These are phyloP conservation scores for Ilex asprella DNA, from an alignment of 257 asterid genomes.

Conservation along the genomic window DNA sequence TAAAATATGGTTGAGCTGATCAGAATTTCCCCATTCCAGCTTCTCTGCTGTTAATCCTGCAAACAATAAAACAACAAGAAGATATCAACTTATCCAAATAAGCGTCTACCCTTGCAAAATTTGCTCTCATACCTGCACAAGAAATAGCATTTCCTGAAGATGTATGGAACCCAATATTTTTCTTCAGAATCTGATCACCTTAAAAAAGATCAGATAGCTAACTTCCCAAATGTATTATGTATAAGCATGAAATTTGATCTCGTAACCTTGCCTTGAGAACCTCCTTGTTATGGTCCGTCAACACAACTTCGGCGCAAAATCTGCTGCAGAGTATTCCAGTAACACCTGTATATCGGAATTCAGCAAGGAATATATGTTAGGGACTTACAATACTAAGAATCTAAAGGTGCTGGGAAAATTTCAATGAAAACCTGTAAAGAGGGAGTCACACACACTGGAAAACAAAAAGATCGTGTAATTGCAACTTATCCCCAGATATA, in stretches of 20 bases:
- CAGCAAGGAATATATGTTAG: slow-evolving; percentile 11
- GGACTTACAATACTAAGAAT: background rate
- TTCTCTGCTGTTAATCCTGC: slow-evolving; percentile 58
- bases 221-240: slow-evolving; percentile 7
- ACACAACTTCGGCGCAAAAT: slow-evolving; percentile 64
- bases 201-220: slow-evolving; percentile 16
- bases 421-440: no score
- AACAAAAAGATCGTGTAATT: no score
- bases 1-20: slow-evolving; percentile 57
- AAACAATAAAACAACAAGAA: slow-evolving; percentile 15
- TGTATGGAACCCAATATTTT: slow-evolving; percentile 57
- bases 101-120: slow-evolving; percentile 4
- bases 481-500: no score
- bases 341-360: slow-evolving; percentile 46
- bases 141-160: slow-evolving; percentile 26
- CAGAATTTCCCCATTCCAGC: slow-evolving; percentile 86
- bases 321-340: slow-evolving; percentile 86
- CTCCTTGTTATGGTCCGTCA: slow-evolving; percentile 90
- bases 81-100: slow-evolving; percentile 7
- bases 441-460: no score
- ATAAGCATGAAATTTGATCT: slow-evolving; percentile 15
- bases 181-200: slow-evolving; percentile 59
- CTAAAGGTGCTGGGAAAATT: no score
- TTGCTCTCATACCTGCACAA: slow-evolving; percentile 43
- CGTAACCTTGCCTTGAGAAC: slow-evolving; percentile 84